phyloP scores from a whole-genome alignment of 2,329 filamentous ascomycete species.

The Penicillium sp. region DNA sequence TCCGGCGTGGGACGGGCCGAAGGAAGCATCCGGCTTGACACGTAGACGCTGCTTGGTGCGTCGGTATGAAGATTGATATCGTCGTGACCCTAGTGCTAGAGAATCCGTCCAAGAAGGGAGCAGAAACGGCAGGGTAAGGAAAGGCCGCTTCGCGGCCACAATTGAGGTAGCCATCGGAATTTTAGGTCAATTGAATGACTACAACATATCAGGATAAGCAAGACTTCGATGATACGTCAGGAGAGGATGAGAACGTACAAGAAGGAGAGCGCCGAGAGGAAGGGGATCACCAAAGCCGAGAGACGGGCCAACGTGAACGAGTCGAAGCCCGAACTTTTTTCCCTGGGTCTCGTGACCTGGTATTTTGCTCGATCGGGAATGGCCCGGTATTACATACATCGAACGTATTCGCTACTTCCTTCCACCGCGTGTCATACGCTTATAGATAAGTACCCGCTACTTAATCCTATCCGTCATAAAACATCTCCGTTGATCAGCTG shows the following conservation, averaged over 20 bases:
- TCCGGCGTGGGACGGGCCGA: conserved; percentile 39
- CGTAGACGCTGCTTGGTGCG: conserved; percentile 52
- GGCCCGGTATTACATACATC: neutral
- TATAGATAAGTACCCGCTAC: neutral
- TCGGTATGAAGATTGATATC: conserved; percentile 51
- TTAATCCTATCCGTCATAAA: conserved; percentile 1
- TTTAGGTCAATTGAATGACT: conserved; percentile 5
- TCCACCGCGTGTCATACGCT: neutral
- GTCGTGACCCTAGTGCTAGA: conserved; percentile 32
- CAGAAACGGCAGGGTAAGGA: conserved; percentile 39
- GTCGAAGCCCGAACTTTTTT: conserved; percentile 24
- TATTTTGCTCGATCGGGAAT: conserved; percentile 4
- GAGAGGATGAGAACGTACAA: neutral
- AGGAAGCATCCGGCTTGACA: conserved; percentile 53
- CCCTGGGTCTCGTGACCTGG: conserved; percentile 22
- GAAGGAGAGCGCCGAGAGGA: neutral
- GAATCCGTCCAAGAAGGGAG: conserved; percentile 38
- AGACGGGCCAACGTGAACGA: conserved; percentile 4
- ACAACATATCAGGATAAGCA: neutral
- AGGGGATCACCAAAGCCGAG: neutral
- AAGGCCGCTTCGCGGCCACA: conserved; percentile 32
- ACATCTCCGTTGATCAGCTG: conserved; percentile 21
- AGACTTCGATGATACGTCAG: neutral
- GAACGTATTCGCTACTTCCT: conserved; percentile 2
- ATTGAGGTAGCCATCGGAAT: conserved; percentile 31